Base-by-base conservation (phyloP, 2,329 filamentous ascomycete species). In the Rugonectria rugulosa region DNA sequence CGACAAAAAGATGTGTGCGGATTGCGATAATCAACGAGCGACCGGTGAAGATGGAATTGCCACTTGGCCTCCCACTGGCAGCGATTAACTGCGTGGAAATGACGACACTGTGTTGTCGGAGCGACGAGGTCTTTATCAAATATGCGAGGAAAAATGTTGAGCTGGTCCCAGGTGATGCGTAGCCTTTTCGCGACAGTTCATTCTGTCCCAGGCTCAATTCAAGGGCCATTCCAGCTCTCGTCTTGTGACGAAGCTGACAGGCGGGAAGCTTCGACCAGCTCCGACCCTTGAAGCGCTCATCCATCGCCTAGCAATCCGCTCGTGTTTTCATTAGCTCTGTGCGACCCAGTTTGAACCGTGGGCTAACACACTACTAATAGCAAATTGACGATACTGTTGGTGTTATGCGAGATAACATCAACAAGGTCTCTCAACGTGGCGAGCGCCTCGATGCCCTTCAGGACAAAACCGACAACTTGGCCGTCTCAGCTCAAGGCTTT, bases 331-430 rank as follows among this genome's bases (percentile, higher is more conserved):
- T 12, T 4, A 32, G 20, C 17, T 9, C 34, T 8, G 34, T 24
- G 8, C 19, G 34, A 31, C 8, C 21, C 27, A 19, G 27, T 11
- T 21, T 9, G 27, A 46, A 23, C 44, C 31, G 12, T 49, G n/a
- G n/a, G 54, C 66, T 70, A 53, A 65, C 57, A 44, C 45, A 37
- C 27, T 54, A 3, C 42, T 26, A 37, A 23, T 74, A 99, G 95
- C 90, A 98, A 96, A 97, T 99, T 77, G 90, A 98, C 75, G 91
- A 93, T 72, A 97, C 94, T 46, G 92, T 97, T 69, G 89, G 89
- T 72, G 91, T 95, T 65, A 97, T 99, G 94, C 88, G 90, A 70
- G 89, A 97, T 75, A 99, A 99, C 81, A 96, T 99, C 82, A 92
- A 93, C 81, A 96, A 95, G 78, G 91, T 97, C 60, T 92, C 91